A percentile compares a stretch with the other conserved stretches of the same genome.
Conservation (phyloP, 306 rosid species). For the Trifolium fragiferum region DNA sequence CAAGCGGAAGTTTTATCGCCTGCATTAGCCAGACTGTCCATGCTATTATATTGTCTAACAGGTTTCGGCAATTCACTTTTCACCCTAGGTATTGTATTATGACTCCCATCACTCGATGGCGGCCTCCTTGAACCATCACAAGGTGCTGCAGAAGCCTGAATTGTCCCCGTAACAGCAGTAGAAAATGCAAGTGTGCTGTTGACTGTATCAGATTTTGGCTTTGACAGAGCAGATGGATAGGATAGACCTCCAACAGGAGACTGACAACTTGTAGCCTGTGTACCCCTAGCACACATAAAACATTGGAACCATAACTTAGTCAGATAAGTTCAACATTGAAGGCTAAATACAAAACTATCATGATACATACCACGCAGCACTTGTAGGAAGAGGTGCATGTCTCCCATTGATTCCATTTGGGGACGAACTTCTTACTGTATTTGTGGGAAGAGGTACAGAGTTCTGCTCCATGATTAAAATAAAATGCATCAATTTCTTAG, state of each 20-base stretch:
- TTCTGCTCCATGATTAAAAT: conserved; percentile 54
- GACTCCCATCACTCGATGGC: conserved; percentile 56
- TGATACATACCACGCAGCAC: conserved; percentile 77
- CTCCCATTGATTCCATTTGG: conserved; percentile 81
- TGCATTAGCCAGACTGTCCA: conserved; percentile 51
- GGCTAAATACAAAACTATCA: conserved; percentile 33
- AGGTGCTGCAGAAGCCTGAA: conserved; percentile 51
- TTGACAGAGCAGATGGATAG: conserved; percentile 61
- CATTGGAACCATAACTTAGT: conserved; percentile 19
- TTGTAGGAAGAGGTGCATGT: conserved; percentile 70
- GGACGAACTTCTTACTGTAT: conserved; percentile 64
- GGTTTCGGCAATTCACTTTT: conserved; percentile 58
- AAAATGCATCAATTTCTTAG: conserved; percentile 30
- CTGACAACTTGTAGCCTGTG: conserved; percentile 67
- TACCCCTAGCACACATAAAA: conserved; percentile 65
- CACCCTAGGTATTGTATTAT: conserved; percentile 46
- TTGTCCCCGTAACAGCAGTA: conserved; percentile 60
- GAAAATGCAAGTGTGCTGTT: conserved; percentile 58
- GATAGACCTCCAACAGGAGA: conserved; percentile 52
- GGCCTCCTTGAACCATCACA: conserved; percentile 60
- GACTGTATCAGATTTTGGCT: conserved; percentile 61
- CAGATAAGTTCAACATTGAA: conserved; percentile 31
- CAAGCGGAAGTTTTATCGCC: conserved; percentile 55
- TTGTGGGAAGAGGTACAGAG: conserved; percentile 40
- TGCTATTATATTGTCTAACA: conserved; percentile 54